Evolutionary conservation across 371 early-diverging fungal species (phyloP).

Genomic region (Mucor plumbeus): DNA sequence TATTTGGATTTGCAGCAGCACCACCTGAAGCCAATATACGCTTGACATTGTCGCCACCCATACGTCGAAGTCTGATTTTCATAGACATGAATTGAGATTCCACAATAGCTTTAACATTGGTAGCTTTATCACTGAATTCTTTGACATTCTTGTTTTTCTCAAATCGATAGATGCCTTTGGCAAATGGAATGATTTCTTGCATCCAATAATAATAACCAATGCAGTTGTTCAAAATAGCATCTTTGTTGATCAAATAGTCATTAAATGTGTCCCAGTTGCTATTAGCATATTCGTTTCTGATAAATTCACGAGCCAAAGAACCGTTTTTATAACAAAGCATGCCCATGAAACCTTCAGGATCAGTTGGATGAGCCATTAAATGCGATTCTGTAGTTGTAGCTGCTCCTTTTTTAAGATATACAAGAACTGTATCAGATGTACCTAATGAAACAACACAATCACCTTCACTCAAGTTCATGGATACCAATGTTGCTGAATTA

Average conservation of each 20-base stretch:
- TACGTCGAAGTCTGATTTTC: constrained; percentile 52
- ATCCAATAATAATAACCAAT: constrained; percentile 76
- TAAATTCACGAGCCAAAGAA: constrained; percentile 73
- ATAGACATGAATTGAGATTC: constrained; percentile 82
- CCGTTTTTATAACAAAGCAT: constrained; percentile 89
- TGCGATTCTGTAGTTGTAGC: constrained; percentile 61
- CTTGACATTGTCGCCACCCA: constrained; percentile 39
- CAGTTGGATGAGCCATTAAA: constrained; percentile 76
- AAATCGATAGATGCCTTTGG: constrained; percentile 72
- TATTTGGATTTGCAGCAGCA: constrained; percentile 64
- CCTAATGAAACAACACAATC: constrained; percentile 79
- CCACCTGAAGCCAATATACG: constrained; percentile 79
- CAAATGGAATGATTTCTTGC: constrained; percentile 81
- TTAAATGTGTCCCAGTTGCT: constrained; percentile 70
- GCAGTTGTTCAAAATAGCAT: constrained; percentile 16
- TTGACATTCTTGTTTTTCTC: constrained; percentile 49
- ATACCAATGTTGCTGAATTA: constrained; percentile 76
- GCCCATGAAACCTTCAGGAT: constrained; percentile 64
- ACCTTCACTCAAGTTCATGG: constrained; percentile 62
- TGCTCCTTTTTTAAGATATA: constrained; percentile 60
- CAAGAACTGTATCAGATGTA: constrained; percentile 80
- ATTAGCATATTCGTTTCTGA: constrained; percentile 63
- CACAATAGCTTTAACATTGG: constrained; percentile 69
- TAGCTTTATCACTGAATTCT: constrained; percentile 49
- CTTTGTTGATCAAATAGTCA: constrained; percentile 32